Evolutionary conservation across 257 asterid species (phyloP), one percentile per base, ranked within the genome.

Genomic region (Rhazya stricta): DNA sequence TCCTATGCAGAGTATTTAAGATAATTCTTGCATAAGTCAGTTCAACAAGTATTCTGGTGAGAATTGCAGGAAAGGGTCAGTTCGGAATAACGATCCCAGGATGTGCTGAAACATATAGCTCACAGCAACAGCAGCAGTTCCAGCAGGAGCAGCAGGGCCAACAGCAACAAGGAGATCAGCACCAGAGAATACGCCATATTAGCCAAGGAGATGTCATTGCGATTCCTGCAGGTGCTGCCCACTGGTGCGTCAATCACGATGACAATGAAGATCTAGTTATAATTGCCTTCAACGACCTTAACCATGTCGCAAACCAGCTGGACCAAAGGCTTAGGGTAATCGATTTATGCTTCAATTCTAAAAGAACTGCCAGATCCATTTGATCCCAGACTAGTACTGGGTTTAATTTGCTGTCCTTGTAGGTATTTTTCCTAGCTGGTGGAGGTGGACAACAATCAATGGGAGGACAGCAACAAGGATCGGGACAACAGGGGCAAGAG

Each of bases 371-470:
- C 9, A n/a, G 48, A 43, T 43, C 13, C 48, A 43, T 43, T 10
- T 43, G 0, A 13, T 8, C 48, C 13, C 48, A 43, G 4, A 11
- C 8, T 36, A 54, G 30, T 39, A 51, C 0, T 21, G 10, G 25
- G 41, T 67, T 23, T 42, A 39, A 36, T 3, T 39, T 48, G 13
- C 29, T 39, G 27, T 18, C 2, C 37, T 46, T 78, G 69, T 32
- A 87, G 91, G 83, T 84, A 11, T 86, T 90, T 69, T 90, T 82
- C 87, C 57, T 91, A 78, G 95, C 94, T 10, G 97, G 97, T 2
- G 46, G 79, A 71, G 67, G n/a, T 12, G 54, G 27, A 25, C 77
- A 63, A 25, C 61, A 37, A 63, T 13, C 15, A 27, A 42, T 42
- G 16, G 37, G 37, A 41, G 76, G 62, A 11, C 27, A 65, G 18